A percentile compares a stretch with the other conserved stretches of the same genome.
Evolutionary conservation across 441 rosid species (phyloP).

Genomic region (Croton laevigatus): DNA sequence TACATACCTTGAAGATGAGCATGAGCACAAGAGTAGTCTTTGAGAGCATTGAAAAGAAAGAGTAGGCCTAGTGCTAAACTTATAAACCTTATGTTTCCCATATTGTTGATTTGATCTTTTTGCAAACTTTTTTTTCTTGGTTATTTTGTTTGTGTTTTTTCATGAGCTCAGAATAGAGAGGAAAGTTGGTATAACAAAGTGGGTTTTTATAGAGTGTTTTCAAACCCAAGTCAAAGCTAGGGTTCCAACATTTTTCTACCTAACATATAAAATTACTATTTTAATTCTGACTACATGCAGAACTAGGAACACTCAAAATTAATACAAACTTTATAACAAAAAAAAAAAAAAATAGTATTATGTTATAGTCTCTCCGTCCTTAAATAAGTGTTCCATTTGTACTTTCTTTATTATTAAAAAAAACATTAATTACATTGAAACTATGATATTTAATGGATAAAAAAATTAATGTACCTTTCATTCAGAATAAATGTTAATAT

Average conservation of each 20-base stretch:
- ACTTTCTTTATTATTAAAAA: too few relatives aligned
- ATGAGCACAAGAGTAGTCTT: constrained; percentile 25
- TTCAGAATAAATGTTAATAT: too few relatives aligned
- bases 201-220: constrained; percentile 38
- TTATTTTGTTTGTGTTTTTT: constrained; percentile 4
- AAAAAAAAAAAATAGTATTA: constrained; percentile 1
- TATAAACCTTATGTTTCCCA: constrained; percentile 30
- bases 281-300: constrained; percentile 24
- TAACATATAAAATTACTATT: background rate
- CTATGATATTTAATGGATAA: too few relatives aligned
- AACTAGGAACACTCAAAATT: constrained; percentile 28
- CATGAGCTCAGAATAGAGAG: constrained; percentile 29
- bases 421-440: too few relatives aligned
- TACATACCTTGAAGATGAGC: constrained; percentile 36
- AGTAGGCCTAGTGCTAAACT: constrained; percentile 27
- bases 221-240: constrained; percentile 46
- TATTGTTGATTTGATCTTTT: constrained; percentile 10
- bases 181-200: constrained; percentile 13
- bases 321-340: constrained; percentile 5
- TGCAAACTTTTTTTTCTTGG: constrained; percentile 11
- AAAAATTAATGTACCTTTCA: too few relatives aligned
- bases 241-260: constrained; percentile 28
- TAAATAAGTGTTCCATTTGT: too few relatives aligned
- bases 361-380: too few relatives aligned
- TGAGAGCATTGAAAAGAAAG: constrained; percentile 28